Evolutionary conservation across 2,329 filamentous ascomycete genomes (phyloP), one percentile per base, ranked within the genome.

Genomic region (Colletotrichum graminicola): DNA sequence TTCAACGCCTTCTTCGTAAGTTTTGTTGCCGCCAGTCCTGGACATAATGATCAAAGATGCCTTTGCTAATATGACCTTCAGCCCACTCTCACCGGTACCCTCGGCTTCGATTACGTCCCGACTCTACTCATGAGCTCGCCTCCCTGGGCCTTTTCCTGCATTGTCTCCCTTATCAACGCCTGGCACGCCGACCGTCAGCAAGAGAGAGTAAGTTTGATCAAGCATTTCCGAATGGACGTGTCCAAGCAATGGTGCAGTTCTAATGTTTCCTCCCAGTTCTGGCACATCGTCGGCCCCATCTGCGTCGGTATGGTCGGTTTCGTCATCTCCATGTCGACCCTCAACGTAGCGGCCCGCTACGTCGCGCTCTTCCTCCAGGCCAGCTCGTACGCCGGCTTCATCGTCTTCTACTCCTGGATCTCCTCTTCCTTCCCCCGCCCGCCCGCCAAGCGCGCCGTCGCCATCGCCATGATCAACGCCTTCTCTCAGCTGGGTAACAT

Each of bases 301-400:
- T 70, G 82, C 52, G 80, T 87, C 54, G 88, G 88, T n/a, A 77
- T 89, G 1, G 75, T 86, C 11, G 88, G 88, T 26, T 90, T 90
- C 78, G 76, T 90, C 77, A 90, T 90, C 75, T 85, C 84, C 79
- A 90, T 90, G 85, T 84, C 84, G 2, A 90, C 88, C 0, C 77
- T 84, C 34, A 88, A 88, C 75, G 79, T 84, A 1, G 87, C 87
- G 2, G 88, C 86, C 8, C 87, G 89, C 62, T 91, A 90, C 77
- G 78, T 90, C 6, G 88, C 88, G 1, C 84, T 90, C 21, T 90
- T 91, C 80, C 81, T 91, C 0, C 87, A 89, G 75, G 85, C 88
- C 0, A 83, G 82, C 39, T 85, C 87, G 2, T 90, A 90, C 73
- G 87, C 65, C 76, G 76, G 70, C 32, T 87, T 87, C 79, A 88